phyloP scores from a whole-genome alignment of 306 rosid species.

The Aeschynomene evenia region DNA sequence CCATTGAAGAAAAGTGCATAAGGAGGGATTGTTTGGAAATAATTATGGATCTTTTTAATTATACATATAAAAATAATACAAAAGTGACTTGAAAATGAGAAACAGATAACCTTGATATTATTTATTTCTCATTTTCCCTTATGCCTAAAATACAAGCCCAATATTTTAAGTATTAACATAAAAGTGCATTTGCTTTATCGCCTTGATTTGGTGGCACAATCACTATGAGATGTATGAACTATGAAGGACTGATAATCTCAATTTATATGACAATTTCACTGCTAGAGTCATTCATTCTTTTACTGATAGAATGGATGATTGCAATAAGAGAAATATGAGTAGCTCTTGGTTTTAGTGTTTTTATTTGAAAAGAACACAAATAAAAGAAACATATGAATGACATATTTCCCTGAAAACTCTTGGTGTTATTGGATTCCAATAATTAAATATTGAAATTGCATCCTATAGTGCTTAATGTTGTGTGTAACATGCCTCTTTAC shows the following conservation, averaged over 20 bases:
- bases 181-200: conserved; percentile 6
- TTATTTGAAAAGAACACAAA: neutral
- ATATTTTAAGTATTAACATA: neutral
- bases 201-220: conserved; percentile 5
- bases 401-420: conserved; percentile 1
- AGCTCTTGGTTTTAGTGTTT: conserved; percentile 11
- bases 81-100: conserved; percentile 1
- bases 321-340: conserved; percentile 37
- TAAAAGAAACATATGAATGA: too few relatives aligned
- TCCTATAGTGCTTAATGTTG: conserved; percentile 11
- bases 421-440: conserved; percentile 5
- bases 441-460: conserved; percentile 12
- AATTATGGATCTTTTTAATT: too few relatives aligned
- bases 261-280: conserved; percentile 54
- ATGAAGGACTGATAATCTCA: conserved; percentile 23
- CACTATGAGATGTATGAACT: conserved; percentile 11
- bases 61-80: conserved; percentile 14
- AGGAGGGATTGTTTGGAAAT: neutral
- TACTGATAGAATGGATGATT: conserved; percentile 77
- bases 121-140: neutral
- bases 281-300: conserved; percentile 91
- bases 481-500: neutral
- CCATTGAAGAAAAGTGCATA: neutral
- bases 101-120: conserved; percentile 4
- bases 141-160: neutral